These are phyloP conservation scores for Lachnellula cervina DNA, from an alignment of 2,329 filamentous ascomycete species.

Conservation along the genomic window DNA sequence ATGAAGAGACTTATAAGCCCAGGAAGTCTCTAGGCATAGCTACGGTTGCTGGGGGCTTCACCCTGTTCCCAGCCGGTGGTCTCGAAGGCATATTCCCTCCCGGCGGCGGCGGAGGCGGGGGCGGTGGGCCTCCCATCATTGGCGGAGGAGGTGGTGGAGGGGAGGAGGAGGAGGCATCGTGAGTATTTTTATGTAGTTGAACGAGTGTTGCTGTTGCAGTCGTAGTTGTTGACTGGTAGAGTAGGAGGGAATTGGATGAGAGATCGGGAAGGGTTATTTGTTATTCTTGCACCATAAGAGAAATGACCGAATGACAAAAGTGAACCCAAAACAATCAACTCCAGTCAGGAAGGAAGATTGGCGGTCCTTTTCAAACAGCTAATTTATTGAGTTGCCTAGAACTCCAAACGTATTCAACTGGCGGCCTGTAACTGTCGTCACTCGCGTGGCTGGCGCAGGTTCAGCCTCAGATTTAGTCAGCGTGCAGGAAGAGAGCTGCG, in stretches of 20 bases:
- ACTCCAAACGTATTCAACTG: not conserved
- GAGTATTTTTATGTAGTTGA: not conserved
- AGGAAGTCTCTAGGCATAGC: constrained; percentile 16
- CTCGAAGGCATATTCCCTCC: constrained; percentile 51
- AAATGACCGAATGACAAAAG: not conserved
- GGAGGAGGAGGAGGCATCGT: constrained; percentile 45
- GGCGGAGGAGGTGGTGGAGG: constrained; percentile 65
- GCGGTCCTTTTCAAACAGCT: not conserved
- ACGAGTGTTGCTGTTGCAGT: not conserved
- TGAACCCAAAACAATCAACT: not conserved
- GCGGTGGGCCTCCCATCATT: constrained; percentile 50
- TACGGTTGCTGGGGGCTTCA: constrained; percentile 41
- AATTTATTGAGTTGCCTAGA: not conserved
- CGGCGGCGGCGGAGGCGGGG: constrained; percentile 62
- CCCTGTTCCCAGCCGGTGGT: constrained; percentile 57
- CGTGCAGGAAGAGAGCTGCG: not conserved
- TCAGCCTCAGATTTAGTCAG: not conserved
- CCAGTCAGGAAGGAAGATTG: too few relatives aligned
- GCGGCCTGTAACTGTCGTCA: constrained; percentile 8
- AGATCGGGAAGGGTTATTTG: not conserved
- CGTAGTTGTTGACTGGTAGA: not conserved
- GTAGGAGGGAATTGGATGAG: not conserved
- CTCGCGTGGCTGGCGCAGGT: not conserved
- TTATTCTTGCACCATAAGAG: not conserved
- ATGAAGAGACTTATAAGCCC: constrained; percentile 20